phyloP scores from a whole-genome alignment of 1,139 yeast genomes.

The Pichia sp. region DNA sequence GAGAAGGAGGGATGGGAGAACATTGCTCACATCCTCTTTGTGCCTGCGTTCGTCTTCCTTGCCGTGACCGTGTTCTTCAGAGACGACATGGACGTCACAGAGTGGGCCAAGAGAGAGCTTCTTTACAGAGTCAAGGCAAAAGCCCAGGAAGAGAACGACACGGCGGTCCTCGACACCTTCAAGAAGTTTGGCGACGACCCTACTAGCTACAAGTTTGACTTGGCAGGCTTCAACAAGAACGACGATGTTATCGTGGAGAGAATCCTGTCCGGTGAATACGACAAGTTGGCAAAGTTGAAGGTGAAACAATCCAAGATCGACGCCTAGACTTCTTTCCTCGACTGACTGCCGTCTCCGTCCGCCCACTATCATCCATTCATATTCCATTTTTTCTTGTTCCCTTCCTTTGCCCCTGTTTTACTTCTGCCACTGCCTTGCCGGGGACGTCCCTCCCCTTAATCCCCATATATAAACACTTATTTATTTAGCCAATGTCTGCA shows the following conservation, averaged over 20 bases:
- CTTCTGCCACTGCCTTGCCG: not conserved
- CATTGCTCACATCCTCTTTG: slow-evolving; percentile 63
- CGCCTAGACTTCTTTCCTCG: slow-evolving; percentile 1
- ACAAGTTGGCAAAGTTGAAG: slow-evolving; percentile 68
- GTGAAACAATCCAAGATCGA: slow-evolving; percentile 27
- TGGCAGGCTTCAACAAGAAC: slow-evolving; percentile 60
- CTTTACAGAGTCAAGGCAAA: slow-evolving; percentile 69
- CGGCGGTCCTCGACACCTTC: slow-evolving; percentile 42
- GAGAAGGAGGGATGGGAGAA: slow-evolving; percentile 86
- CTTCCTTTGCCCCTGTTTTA: not conserved
- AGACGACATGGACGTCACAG: slow-evolving; percentile 40
- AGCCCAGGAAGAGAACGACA: slow-evolving; percentile 61
- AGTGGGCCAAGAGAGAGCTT: slow-evolving; percentile 84
- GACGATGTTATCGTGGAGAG: slow-evolving; percentile 80
- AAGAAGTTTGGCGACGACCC: slow-evolving; percentile 43
- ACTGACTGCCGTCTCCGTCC: not conserved
- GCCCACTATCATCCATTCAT: not conserved
- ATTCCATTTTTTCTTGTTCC: slow-evolving; percentile 1
- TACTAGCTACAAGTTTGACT: slow-evolving; percentile 49
- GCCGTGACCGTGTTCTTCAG: slow-evolving; percentile 44
- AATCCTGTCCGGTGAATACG: slow-evolving; percentile 81
- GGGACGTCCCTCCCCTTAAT: not conserved
- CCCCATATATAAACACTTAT: not conserved
- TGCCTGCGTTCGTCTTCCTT: slow-evolving; percentile 55
- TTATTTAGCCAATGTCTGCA: not conserved